Percentiles rank a stretch among this genome's conserved stretches.
phyloP scores from a whole-genome alignment of 352 stramenopile genomes.

The Phytophthora cactorum region DNA sequence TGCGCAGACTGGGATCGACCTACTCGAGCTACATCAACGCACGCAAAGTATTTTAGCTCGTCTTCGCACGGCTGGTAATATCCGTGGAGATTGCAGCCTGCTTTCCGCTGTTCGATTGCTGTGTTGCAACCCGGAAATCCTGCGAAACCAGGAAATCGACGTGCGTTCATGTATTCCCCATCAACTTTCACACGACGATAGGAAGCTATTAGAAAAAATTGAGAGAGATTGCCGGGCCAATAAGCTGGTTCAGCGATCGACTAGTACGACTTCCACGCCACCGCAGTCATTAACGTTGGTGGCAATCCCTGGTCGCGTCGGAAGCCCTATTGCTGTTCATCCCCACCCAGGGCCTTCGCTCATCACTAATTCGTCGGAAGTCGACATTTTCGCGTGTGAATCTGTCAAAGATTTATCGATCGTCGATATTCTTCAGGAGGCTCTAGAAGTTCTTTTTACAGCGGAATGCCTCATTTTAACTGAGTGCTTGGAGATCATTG shows the following conservation, averaged over 20 bases:
- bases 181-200: background rate
- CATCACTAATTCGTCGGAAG: background rate
- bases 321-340: conserved; percentile 1
- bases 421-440: background rate
- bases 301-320: background rate
- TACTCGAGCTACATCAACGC: background rate
- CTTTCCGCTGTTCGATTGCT: background rate
- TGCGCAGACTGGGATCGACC: background rate
- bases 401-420: background rate
- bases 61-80: background rate
- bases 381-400: background rate
- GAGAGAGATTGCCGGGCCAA: background rate
- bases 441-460: background rate
- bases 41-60: background rate
- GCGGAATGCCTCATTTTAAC: background rate
- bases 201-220: background rate
- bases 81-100: background rate
- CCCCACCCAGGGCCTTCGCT: background rate
- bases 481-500: background rate
- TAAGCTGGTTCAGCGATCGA: background rate
- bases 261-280: background rate
- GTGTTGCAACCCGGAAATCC: background rate
- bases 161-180: conserved; percentile 1
- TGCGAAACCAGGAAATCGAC: background rate
- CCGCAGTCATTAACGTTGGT: background rate